phyloP scores from a whole-genome alignment of 768 basidiomycete genomes.

The Phallus indusiatus region DNA sequence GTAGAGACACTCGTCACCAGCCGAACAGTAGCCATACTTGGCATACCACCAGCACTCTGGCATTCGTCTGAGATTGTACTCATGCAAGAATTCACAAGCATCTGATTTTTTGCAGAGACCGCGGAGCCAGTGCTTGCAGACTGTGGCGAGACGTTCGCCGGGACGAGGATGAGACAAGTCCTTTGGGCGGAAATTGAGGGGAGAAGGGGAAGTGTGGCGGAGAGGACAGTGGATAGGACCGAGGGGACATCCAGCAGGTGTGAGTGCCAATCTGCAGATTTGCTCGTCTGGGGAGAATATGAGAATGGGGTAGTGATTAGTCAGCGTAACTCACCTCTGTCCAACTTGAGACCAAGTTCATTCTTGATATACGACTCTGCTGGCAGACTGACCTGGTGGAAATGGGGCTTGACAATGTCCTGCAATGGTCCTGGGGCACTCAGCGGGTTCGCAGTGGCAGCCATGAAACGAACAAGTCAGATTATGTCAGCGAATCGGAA shows the following conservation, averaged over 20 bases:
- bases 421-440: slow-evolving; percentile 23
- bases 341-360: slow-evolving; percentile 78
- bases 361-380: slow-evolving; percentile 75
- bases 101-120: slow-evolving; percentile 98
- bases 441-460: slow-evolving; percentile 16
- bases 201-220: slow-evolving; percentile 83
- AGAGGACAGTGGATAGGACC: slow-evolving; percentile 88
- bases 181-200: slow-evolving; percentile 83
- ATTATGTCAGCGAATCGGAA: neutral
- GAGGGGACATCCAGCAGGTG: slow-evolving; percentile 79
- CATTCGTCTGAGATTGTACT: slow-evolving; percentile 96
- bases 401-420: slow-evolving; percentile 79
- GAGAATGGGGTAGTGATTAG: neutral
- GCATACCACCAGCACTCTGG: slow-evolving; percentile 99
- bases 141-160: slow-evolving; percentile 76
- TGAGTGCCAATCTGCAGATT: slow-evolving; percentile 81
- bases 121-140: slow-evolving; percentile 98
- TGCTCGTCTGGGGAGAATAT: slow-evolving; percentile 60
- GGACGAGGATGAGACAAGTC: slow-evolving; percentile 74
- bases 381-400: slow-evolving; percentile 86
- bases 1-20: slow-evolving; percentile 96
- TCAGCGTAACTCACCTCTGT: slow-evolving; percentile 74
- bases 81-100: slow-evolving; percentile 96
- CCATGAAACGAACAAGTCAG: neutral
- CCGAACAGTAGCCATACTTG: slow-evolving; percentile 94